A percentile compares a stretch with the other conserved stretches of the same genome.
Evolutionary conservation across 768 basidiomycete species (phyloP).

Genomic region (Pulveroboletus ravenelii): DNA sequence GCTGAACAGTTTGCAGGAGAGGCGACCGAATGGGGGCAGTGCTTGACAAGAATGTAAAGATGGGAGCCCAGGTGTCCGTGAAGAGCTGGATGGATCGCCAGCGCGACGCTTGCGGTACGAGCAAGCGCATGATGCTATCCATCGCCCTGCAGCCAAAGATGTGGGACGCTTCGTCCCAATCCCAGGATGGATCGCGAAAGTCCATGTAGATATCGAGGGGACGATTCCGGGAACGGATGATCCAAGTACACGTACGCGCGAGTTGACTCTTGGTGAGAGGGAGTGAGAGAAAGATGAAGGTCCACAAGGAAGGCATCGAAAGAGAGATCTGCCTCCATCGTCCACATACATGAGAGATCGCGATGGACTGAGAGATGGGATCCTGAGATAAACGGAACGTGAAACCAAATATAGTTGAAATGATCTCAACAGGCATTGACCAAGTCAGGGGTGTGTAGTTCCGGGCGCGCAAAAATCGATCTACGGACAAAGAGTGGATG

Average conservation of each 20-base stretch:
- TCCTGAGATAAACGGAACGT: constrained; percentile 28
- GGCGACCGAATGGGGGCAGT: constrained; percentile 34
- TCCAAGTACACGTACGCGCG: constrained; percentile 33
- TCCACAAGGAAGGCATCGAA: constrained; percentile 46
- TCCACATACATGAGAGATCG: constrained; percentile 45
- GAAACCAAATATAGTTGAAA: constrained; percentile 33
- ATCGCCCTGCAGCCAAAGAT: constrained; percentile 41
- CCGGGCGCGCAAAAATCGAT: not conserved
- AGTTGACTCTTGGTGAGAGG: constrained; percentile 39
- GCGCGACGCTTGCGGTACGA: constrained; percentile 41
- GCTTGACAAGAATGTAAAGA: constrained; percentile 46
- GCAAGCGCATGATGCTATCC: constrained; percentile 40
- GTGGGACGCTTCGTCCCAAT: constrained; percentile 46
- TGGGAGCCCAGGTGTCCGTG: constrained; percentile 58
- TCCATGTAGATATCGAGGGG: constrained; percentile 53
- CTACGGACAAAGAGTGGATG: not conserved
- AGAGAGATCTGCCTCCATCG: constrained; percentile 49
- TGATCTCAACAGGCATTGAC: constrained; percentile 33
- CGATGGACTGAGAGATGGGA: constrained; percentile 25
- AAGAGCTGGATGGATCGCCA: constrained; percentile 49
- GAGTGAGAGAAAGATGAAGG: constrained; percentile 41
- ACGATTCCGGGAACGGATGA: constrained; percentile 41
- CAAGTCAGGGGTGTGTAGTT: not conserved
- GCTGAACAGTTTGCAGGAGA: constrained; percentile 36
- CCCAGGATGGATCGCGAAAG: constrained; percentile 54